These are phyloP conservation scores for Coemansia sp. DNA, from an alignment of 192 early-diverging fungal species.

Conservation along the genomic window DNA sequence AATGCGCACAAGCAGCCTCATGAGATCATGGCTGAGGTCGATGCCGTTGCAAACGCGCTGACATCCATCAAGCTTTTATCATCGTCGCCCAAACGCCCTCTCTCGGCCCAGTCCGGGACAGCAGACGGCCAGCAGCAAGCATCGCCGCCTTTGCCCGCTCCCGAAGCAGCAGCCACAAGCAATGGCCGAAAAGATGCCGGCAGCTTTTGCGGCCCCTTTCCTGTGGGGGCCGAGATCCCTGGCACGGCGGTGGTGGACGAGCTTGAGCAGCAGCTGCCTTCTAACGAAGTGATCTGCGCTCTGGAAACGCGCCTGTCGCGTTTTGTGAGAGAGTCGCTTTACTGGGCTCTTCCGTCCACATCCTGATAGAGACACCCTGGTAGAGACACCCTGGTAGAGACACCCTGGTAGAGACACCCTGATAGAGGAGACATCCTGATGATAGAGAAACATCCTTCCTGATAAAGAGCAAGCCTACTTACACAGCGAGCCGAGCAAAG, in stretches of 20 bases:
- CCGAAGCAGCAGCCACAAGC: neutral
- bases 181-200: neutral
- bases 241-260: slow-evolving; percentile 36
- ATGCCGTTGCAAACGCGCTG: slow-evolving; percentile 51
- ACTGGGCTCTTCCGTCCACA: slow-evolving; percentile 54
- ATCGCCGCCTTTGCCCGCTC: neutral
- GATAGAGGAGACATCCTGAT: too few species aligned
- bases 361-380: neutral
- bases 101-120: slow-evolving; percentile 6
- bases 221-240: slow-evolving; percentile 18
- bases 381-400: too few species aligned
- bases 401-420: too few species aligned
- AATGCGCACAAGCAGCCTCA: slow-evolving; percentile 56
- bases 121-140: neutral
- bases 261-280: slow-evolving; percentile 49
- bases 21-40: slow-evolving; percentile 54
- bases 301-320: slow-evolving; percentile 53
- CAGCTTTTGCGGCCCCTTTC: slow-evolving; percentile 31
- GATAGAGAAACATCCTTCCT: too few species aligned
- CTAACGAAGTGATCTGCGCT: slow-evolving; percentile 53
- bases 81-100: slow-evolving; percentile 32
- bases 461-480: too few species aligned
- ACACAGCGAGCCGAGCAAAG: too few species aligned
- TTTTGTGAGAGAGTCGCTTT: slow-evolving; percentile 54
- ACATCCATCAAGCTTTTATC: slow-evolving; percentile 51